Conservation (phyloP, 2,329 filamentous ascomycete species). For the Fusarium incarnatum region DNA sequence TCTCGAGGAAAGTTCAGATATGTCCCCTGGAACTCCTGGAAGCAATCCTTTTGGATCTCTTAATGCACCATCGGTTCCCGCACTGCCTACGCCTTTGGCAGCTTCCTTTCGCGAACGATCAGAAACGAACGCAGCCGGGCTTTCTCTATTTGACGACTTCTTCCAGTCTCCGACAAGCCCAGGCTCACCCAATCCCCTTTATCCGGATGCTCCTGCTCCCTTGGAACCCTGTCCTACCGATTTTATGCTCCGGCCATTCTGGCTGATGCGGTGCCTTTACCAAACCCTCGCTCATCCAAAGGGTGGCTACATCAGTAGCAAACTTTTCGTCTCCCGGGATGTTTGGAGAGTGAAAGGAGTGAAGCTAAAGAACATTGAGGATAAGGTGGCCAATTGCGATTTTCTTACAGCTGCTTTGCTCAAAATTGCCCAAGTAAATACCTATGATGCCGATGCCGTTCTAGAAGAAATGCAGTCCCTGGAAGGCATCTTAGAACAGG, state of each 20-base stretch:
- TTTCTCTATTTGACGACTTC: conserved; percentile 86
- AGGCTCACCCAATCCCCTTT: conserved; percentile 73
- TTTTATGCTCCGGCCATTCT: conserved; percentile 91
- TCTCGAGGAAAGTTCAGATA: conserved; percentile 70
- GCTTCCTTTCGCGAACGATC: conserved; percentile 70
- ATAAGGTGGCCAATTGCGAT: conserved; percentile 94
- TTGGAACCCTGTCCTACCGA: conserved; percentile 94
- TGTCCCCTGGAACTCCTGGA: conserved; percentile 79
- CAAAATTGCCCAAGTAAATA: conserved; percentile 86
- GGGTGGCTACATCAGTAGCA: conserved; percentile 91
- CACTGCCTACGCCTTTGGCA: conserved; percentile 75
- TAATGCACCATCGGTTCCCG: conserved; percentile 64
- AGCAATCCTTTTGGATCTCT: conserved; percentile 73
- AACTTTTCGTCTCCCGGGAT: conserved; percentile 90
- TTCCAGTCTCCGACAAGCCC: conserved; percentile 76
- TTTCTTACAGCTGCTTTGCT: conserved; percentile 87
- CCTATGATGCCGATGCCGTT: conserved; percentile 89
- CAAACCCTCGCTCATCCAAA: conserved; percentile 92
- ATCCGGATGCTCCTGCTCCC: conserved; percentile 75
- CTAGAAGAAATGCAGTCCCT: conserved; percentile 94
- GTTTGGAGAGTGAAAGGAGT: conserved; percentile 95
- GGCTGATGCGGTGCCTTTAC: conserved; percentile 95
- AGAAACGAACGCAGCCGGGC: conserved; percentile 68
- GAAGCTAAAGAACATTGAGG: conserved; percentile 90
- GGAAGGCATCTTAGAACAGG: conserved; percentile 86